Percentiles rank a stretch among this genome's conserved stretches.
These are phyloP conservation scores for Globisporangium nunn DNA, from an alignment of 352 stramenopile genomes.

Conservation along the genomic window DNA sequence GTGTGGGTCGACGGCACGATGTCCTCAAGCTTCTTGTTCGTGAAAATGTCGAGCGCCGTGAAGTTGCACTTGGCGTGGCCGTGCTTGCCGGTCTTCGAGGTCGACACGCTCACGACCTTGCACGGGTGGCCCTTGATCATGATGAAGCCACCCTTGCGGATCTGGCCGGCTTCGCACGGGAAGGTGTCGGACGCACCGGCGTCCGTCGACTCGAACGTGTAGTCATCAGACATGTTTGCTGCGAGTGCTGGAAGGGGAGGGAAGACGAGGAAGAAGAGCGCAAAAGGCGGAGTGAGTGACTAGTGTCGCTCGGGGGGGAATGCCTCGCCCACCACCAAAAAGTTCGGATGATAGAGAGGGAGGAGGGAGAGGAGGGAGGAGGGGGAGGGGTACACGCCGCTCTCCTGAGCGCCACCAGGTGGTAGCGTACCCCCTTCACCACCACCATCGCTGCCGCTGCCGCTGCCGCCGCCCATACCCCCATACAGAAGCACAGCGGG, in stretches of 20 bases:
- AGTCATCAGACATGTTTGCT: slow-evolving; percentile 49
- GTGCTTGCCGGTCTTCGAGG: slow-evolving; percentile 99
- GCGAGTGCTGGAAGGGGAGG: background rate
- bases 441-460: background rate
- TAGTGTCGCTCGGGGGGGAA: background rate
- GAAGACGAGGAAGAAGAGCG: background rate
- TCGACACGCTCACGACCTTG: slow-evolving; percentile 97
- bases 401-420: too few species aligned
- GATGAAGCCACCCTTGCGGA: slow-evolving; percentile 99
- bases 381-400: too few species aligned
- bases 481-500: background rate
- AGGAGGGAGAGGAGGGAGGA: background rate
- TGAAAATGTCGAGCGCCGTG: slow-evolving; percentile 99
- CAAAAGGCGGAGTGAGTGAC: slow-evolving; percentile 13
- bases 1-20: slow-evolving; percentile 99
- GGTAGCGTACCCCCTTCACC: background rate
- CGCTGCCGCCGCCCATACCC: slow-evolving; percentile 2
- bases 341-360: background rate
- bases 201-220: slow-evolving; percentile 91
- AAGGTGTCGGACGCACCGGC: slow-evolving; percentile 97
- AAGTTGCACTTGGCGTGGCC: slow-evolving; percentile 99
- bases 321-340: background rate
- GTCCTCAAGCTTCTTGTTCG: slow-evolving; percentile 99
- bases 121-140: slow-evolving; percentile 99
- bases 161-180: slow-evolving; percentile 97